These are phyloP conservation scores for Pseudogymnoascus destructans DNA, from an alignment of 2,329 filamentous ascomycete genomes.

Conservation along the genomic window DNA sequence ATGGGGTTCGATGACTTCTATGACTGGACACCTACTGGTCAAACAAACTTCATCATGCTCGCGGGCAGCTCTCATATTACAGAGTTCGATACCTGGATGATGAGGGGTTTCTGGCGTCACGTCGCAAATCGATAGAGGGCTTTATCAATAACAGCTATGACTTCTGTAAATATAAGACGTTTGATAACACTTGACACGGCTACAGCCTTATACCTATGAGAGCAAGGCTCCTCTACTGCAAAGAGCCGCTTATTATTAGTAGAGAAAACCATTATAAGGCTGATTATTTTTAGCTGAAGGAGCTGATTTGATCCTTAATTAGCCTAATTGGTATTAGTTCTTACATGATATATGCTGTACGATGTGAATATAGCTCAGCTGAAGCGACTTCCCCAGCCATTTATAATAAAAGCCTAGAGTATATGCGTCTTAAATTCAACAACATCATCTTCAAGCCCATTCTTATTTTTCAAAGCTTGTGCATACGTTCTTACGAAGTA, in stretches of 20 bases:
- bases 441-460: not conserved
- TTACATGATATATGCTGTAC: not conserved
- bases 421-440: not conserved
- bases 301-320: not conserved
- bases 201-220: no score
- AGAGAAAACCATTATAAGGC: not conserved
- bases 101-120: slow-evolving; percentile 34
- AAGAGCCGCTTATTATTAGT: no score
- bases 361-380: not conserved
- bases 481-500: not conserved
- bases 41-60: slow-evolving; percentile 33
- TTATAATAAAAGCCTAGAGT: not conserved
- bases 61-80: slow-evolving; percentile 33
- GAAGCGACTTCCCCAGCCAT: not conserved
- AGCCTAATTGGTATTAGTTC: not conserved
- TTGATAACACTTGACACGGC: not conserved
- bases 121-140: slow-evolving; percentile 13
- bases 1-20: slow-evolving; percentile 31
- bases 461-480: not conserved
- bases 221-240: no score
- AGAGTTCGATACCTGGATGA: slow-evolving; percentile 38
- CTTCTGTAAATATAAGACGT: not conserved
- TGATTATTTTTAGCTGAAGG: not conserved
- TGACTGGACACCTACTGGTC: slow-evolving; percentile 33
- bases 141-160: not conserved